Conservation (phyloP, 2,329 filamentous ascomycete genomes). For the Colletotrichum musae region DNA sequence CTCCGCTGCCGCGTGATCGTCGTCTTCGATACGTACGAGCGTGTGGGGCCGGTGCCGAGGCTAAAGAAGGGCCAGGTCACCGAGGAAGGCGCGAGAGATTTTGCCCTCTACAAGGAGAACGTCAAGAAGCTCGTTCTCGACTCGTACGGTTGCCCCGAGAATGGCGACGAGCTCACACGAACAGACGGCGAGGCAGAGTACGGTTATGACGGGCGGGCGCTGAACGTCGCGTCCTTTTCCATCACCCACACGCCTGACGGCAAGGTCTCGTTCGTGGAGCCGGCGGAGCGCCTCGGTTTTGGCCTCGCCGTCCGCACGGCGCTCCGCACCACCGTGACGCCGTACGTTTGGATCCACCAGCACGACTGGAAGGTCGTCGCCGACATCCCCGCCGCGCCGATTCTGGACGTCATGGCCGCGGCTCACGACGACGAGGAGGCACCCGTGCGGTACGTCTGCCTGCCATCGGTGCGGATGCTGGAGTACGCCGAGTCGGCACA, state of each 20-base stretch:
- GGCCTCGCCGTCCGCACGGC: constrained; percentile 68
- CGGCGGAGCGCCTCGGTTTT: constrained; percentile 63
- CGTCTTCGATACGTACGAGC: constrained; percentile 68
- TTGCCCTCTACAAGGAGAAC: constrained; percentile 62
- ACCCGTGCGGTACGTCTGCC: constrained; percentile 67
- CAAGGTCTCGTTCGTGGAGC: constrained; percentile 64
- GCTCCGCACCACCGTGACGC: constrained; percentile 60
- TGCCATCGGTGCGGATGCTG: constrained; percentile 66
- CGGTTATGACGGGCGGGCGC: constrained; percentile 51
- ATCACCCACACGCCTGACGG: constrained; percentile 52
- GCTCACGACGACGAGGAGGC: constrained; percentile 46
- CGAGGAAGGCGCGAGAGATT: constrained; percentile 57
- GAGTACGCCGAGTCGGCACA: constrained; percentile 64
- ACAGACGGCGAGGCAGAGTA: constrained; percentile 60
- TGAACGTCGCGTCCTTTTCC: constrained; percentile 44
- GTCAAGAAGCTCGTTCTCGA: constrained; percentile 58
- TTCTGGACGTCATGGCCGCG: constrained; percentile 63
- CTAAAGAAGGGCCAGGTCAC: constrained; percentile 70
- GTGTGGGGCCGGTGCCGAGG: constrained; percentile 57
- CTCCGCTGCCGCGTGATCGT: constrained; percentile 62
- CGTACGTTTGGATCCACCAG: constrained; percentile 71
- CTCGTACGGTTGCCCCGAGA: constrained; percentile 44
- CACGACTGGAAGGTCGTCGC: constrained; percentile 68
- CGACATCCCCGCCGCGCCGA: constrained; percentile 58
- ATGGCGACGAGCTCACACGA: background rate